Conservation (phyloP, 1,139 yeast genomes). For the Arxiozyma heterogenica region DNA sequence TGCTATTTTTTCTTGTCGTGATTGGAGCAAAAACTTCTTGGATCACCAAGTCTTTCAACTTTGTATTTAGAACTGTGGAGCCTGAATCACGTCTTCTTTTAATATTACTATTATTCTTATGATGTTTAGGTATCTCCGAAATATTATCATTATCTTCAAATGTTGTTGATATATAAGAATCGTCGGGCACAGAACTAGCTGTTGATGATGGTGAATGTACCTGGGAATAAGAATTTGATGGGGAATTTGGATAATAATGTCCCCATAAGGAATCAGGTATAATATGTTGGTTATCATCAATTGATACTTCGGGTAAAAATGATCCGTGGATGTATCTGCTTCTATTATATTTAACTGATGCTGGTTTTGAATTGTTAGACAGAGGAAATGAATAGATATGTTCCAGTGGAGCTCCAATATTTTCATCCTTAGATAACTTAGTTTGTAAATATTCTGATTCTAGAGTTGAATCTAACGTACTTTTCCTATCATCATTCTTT, state of each 20-base stretch:
- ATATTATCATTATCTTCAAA: slow-evolving; percentile 4
- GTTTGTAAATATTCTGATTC: slow-evolving; percentile 3
- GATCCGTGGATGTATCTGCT: slow-evolving; percentile 2
- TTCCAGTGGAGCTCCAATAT: slow-evolving; percentile 10
- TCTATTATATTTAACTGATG: slow-evolving; percentile 6
- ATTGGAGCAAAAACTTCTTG: slow-evolving; percentile 62
- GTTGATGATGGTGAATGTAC: slow-evolving; percentile 25
- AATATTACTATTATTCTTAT: slow-evolving; percentile 3
- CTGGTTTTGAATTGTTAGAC: slow-evolving; percentile 2
- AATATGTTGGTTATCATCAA: slow-evolving; percentile 83
- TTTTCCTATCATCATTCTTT: not conserved
- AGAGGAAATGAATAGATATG: slow-evolving; percentile 18
- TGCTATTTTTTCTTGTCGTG: slow-evolving; percentile 11
- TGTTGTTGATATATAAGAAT: slow-evolving; percentile 19
- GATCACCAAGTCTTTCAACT: slow-evolving; percentile 55
- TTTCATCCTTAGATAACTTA: not conserved
- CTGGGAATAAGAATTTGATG: not conserved
- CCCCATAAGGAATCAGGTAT: slow-evolving; percentile 71
- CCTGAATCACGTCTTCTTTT: slow-evolving; percentile 34
- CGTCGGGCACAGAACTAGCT: slow-evolving; percentile 40
- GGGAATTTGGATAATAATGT: slow-evolving; percentile 37
- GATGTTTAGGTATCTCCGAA: slow-evolving; percentile 1
- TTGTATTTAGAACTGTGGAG: slow-evolving; percentile 55
- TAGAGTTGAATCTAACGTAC: slow-evolving; percentile 2
- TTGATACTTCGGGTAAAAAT: slow-evolving; percentile 65